Conservation (phyloP, 805 yeast species). For the Schwanniomyces vanrijiae region DNA sequence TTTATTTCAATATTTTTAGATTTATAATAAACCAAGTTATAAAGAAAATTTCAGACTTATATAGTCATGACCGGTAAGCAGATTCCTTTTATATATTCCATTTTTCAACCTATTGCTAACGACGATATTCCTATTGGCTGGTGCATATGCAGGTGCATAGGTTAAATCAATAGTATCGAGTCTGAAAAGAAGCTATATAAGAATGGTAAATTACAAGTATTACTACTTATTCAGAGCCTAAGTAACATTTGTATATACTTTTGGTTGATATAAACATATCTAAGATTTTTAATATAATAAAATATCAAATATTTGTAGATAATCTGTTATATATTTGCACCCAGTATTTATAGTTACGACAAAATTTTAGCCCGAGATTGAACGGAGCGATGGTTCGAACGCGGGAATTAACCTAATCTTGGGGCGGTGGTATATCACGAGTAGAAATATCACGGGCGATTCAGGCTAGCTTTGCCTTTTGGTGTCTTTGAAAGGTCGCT, state of each 20-base stretch:
- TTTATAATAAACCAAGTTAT: neutral
- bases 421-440: neutral
- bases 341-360: too few relatives aligned
- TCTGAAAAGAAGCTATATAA: neutral
- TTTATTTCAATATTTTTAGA: conserved; percentile 4
- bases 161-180: neutral
- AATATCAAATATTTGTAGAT: too few relatives aligned
- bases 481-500: neutral
- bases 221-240: too few relatives aligned
- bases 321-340: too few relatives aligned
- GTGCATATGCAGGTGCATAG: conserved; percentile 6
- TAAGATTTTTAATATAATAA: too few relatives aligned
- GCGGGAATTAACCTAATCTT: too few relatives aligned
- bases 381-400: neutral
- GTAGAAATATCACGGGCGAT: neutral
- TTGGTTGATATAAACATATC: too few relatives aligned
- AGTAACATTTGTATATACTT: too few relatives aligned
- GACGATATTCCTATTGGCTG: conserved; percentile 7
- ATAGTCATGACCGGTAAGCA: conserved; percentile 1
- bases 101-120: conserved; percentile 7
- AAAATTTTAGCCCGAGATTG: neutral
- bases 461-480: neutral
- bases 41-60: neutral
- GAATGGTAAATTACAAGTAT: neutral
- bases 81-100: conserved; percentile 3